Percentiles rank a stretch among this genome's conserved stretches.
These are phyloP conservation scores for Bipolaris oryzae DNA, from an alignment of 2,329 filamentous ascomycete genomes.

Conservation along the genomic window DNA sequence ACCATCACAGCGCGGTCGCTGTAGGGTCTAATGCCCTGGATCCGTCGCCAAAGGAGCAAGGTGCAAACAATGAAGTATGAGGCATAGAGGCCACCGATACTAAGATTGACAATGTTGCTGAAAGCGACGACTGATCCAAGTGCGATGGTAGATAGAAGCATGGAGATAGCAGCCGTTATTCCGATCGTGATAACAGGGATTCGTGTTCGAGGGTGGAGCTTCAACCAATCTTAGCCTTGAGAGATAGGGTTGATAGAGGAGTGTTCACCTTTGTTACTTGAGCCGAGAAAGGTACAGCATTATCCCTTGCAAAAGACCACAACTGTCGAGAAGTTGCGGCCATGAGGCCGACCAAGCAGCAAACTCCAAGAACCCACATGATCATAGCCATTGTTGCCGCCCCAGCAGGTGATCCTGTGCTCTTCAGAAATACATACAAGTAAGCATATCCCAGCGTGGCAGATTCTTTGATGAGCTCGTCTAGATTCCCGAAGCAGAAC, in stretches of 20 bases:
- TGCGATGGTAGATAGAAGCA: constrained; percentile 20
- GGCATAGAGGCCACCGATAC: constrained; percentile 18
- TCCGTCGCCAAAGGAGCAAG: constrained; percentile 14
- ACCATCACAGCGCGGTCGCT: neutral
- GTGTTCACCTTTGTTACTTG: constrained; percentile 4
- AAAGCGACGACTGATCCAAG: constrained; percentile 20
- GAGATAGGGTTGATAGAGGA: neutral
- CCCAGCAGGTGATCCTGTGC: constrained; percentile 11
- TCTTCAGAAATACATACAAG: constrained; percentile 5
- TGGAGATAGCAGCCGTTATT: constrained; percentile 6
- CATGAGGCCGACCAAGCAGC: constrained; percentile 14
- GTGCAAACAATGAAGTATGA: constrained; percentile 17
- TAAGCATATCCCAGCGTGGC: constrained; percentile 1
- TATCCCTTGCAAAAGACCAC: constrained; percentile 28
- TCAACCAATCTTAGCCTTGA: neutral
- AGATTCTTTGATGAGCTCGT: constrained; percentile 14
- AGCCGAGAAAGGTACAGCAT: constrained; percentile 21
- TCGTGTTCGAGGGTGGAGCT: neutral
- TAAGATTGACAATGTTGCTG: constrained; percentile 15
- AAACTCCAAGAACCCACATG: constrained; percentile 12
- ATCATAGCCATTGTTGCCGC: constrained; percentile 12
- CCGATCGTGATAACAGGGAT: constrained; percentile 52
- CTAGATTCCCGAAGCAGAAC: constrained; percentile 31
- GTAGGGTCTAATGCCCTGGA: constrained; percentile 9
- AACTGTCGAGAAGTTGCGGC: constrained; percentile 22